Evolutionary conservation across 2,329 filamentous ascomycete species (phyloP).

Genomic region (Epichloe elymi): DNA sequence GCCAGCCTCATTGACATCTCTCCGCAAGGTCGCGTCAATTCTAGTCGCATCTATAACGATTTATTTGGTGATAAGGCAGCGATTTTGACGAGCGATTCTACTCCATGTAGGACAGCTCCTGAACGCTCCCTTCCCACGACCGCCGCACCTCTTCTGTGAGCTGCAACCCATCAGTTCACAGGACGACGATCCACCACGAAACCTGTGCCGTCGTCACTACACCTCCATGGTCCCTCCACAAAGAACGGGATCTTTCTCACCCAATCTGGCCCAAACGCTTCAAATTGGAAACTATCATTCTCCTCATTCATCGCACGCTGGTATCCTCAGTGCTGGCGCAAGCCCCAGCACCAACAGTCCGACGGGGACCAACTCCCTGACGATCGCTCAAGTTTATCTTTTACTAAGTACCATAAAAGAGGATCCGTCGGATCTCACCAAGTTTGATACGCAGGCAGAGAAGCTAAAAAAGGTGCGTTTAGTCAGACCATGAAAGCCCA

Average conservation of each 20-base stretch:
- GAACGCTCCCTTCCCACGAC: slow-evolving; percentile 14
- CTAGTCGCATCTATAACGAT: not conserved
- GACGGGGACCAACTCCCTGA: slow-evolving; percentile 54
- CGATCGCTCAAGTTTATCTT: slow-evolving; percentile 87
- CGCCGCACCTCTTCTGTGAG: slow-evolving; percentile 17
- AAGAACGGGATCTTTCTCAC: slow-evolving; percentile 52
- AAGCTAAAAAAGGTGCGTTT: slow-evolving; percentile 77
- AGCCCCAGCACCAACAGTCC: slow-evolving; percentile 50
- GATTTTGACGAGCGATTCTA: slow-evolving; percentile 5
- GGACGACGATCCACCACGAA: slow-evolving; percentile 23
- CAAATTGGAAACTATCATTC: slow-evolving; percentile 44
- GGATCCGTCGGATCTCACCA: slow-evolving; percentile 65
- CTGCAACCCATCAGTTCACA: slow-evolving; percentile 21
- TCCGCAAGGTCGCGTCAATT: not conserved
- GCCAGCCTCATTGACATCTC: not conserved
- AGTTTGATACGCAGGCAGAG: slow-evolving; percentile 86
- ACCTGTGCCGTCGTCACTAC: slow-evolving; percentile 20
- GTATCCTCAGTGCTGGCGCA: slow-evolving; percentile 44
- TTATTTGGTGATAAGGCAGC: slow-evolving; percentile 1
- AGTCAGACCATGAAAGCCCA: not conserved
- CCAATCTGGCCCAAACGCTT: slow-evolving; percentile 44
- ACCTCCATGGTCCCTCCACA: slow-evolving; percentile 45
- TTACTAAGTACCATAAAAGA: slow-evolving; percentile 90
- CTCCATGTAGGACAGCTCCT: slow-evolving; percentile 23
- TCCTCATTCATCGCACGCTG: slow-evolving; percentile 42